Base-by-base conservation (phyloP, 768 basidiomycete genomes). In the Podaxis sp. region DNA sequence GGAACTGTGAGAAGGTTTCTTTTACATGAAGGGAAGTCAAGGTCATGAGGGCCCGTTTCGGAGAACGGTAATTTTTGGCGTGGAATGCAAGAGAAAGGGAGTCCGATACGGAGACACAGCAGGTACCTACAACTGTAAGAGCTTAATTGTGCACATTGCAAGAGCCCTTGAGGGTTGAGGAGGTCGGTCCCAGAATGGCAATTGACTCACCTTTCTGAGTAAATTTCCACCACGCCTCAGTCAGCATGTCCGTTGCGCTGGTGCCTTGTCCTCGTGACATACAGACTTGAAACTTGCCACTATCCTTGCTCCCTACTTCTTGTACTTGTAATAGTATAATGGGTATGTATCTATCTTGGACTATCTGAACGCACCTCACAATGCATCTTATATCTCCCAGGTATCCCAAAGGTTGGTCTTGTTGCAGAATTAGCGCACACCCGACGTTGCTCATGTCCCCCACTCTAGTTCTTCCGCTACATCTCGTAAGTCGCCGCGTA, bases 381-480 rank as follows among this genome's bases (percentile, higher is more conserved):
- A n/a, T 30, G 1, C 22, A 15, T 30, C 24, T 41, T 15, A 2
- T 57, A 10, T 50, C 17, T 15, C 37, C 22, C 65, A 86, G 84
- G 84, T 74, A 87, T 88, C 66, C 87, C 87, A 55, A 88, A 88
- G 86, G 87, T 88, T 65, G 57, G 81, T 70, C 40, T 40, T 50
- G 40, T 41, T 41, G n/a, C 52, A 38, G 41, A 37, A 46, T 55
- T 57, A 46, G 55, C 30, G 56, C 33, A 24, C 20, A 15, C 26
- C 49, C 37, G 28, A 50, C n/a, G 20, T 26, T 58, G 49, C 50
- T 40, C 37, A 13, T 49, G 37, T 30, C 10, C 58, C n/a, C 52
- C 17, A 33, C 46, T 59, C 58, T 68, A 96, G 95, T 97, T 97
- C 79, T 97, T 97, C 84, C 88, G 95, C 76, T 97, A 95, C 74